Base-by-base conservation (phyloP, 495 filamentous ascomycete species). In the Jackrogersella multiformis region DNA sequence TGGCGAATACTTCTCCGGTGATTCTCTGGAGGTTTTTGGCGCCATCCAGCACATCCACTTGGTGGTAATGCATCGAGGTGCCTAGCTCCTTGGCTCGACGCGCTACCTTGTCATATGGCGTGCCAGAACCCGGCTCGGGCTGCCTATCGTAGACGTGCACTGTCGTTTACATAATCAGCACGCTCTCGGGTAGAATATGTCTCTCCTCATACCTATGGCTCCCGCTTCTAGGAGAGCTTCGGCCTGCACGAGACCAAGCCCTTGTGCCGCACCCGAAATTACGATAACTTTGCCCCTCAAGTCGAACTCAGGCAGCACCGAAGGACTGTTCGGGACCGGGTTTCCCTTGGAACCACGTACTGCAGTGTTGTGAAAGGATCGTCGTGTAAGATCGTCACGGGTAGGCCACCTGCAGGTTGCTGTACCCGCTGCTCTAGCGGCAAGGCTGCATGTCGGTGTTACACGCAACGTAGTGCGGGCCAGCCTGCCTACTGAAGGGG, bases 141-240 rank as follows among this genome's bases (percentile, higher is more conserved):
- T 88, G 80, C 30, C 80, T 73, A 66, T 89, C 86, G 41, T 87
- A 76, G 39, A 82, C 83, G 71, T 89, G 86, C 30, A 90, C 88
- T 81, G 42, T 36, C 16, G 13, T 45, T 15, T 13, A 9, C n/a
- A 36, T n/a, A 8, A 35, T 73, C 8, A 70, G 66, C 30, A 64
- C 4, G 15, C 18, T 56, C 10, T 34, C 5, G 10, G 10, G 18
- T 46, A n/a, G 9, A 20, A n/a, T 3, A 23, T 30, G 8, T 39
- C 20, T n/a, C 20, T 41, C 16, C 18, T 61, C 68, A 35, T 69
- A 78, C 76, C 87, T 35, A 76, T 89, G 20, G 90, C 91, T 26
- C 92, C 91, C 13, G 91, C 90, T 78, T 93, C 90, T 16, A 94
- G 78, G n/a, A 94, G 78, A 7, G 89, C 92, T 72, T 93, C 88